Base-by-base conservation (phyloP, 176 grass and related monocot species). In the Dactylis glomerata region DNA sequence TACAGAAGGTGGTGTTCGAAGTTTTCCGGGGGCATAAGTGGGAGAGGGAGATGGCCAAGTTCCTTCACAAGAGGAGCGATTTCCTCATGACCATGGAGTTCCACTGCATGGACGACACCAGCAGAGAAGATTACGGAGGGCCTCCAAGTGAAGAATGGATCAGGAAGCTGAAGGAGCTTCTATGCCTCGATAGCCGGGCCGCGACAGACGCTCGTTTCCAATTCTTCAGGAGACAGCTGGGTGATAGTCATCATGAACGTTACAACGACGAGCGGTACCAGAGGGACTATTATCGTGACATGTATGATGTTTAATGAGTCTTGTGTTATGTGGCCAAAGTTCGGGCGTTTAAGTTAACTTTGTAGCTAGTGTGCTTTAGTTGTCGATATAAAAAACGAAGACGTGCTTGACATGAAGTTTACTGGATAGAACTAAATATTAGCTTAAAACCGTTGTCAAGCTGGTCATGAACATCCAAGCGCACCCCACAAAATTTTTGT, bases 21-120 rank as follows among this genome's bases (percentile, higher is more conserved):
- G 75, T 69, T 45, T 68, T 68, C 83, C 38, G 83, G 1, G 83
- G 83, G 3, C 61, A 77, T 23, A 24, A 78, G 24, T 85, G 83
- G 74, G 61, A 85, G 62, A 44, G 62, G 27, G 64, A 79, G 26
- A 86, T 86, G 75, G 84, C 84, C 36, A 72, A 86, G 38, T 86
- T 86, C 54, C 64, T 72, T 15, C 84, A 86, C 3, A 65, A 51
- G 37, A 71, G 38, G 65, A 46, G 64, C 28, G 47, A 64, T 27
- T 44, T 79, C 8, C 84, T 79, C 26, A 85, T 70, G 30, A 27
- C 1, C 83, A 71, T 78, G 75, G 84, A 86, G 10, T 86, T 86
- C 64, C 75, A 79, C 19, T 79, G 75, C 63, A 70, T 26, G 34
- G 2, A 6, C 5, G 75, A 85, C 2, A 10, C 0, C 13, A 4